Conservation (phyloP, 2,329 filamentous ascomycete genomes). For the Trichoderma aggressivum region DNA sequence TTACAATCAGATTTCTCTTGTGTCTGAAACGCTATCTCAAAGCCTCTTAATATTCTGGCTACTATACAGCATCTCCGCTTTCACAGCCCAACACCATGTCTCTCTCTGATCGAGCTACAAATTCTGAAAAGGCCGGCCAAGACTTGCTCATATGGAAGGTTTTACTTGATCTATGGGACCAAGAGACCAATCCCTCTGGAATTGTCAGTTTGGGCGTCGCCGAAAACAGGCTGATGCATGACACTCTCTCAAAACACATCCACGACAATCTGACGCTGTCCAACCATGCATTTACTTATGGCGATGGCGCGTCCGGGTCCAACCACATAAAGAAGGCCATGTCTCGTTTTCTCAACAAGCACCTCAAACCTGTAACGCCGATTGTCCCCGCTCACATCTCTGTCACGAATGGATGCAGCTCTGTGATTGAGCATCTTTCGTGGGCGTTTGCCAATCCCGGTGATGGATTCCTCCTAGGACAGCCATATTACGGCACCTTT, state of each 20-base stretch:
- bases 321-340: constrained; percentile 32
- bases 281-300: constrained; percentile 37
- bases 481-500: constrained; percentile 47
- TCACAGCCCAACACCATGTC: constrained; percentile 6
- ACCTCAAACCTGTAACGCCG: constrained; percentile 29
- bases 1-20: fast-evolving
- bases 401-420: constrained; percentile 40
- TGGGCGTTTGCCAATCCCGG: constrained; percentile 40
- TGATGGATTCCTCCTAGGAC: constrained; percentile 38
- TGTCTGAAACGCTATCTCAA: not conserved
- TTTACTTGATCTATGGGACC: constrained; percentile 42
- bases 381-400: constrained; percentile 34
- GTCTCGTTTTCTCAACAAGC: constrained; percentile 34
- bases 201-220: constrained; percentile 50
- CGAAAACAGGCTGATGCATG: constrained; percentile 51
- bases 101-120: constrained; percentile 9
- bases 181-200: constrained; percentile 39
- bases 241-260: constrained; percentile 40
- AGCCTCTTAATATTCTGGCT: not conserved
- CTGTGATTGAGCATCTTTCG: constrained; percentile 39
- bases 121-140: not conserved
- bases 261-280: constrained; percentile 36
- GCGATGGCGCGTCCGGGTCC: constrained; percentile 39
- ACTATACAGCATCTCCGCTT: not conserved
- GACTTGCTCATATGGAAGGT: constrained; percentile 37